Percentiles rank a stretch among this genome's conserved stretches.
Evolutionary conservation across 2,329 filamentous ascomycete genomes (phyloP).

Genomic region (Hypoxylon sp.): DNA sequence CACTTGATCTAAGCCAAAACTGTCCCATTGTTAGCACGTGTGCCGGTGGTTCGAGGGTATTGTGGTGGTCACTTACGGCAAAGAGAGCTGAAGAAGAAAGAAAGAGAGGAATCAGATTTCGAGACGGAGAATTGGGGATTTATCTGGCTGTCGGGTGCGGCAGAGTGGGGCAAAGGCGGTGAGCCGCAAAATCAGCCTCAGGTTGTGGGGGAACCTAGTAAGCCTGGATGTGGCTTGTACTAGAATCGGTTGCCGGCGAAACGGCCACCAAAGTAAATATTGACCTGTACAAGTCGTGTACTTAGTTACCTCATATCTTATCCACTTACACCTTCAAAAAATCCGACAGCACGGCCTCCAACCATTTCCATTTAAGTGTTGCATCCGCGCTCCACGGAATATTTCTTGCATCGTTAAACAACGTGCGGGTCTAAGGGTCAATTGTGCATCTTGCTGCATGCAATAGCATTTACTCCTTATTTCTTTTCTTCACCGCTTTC

Average conservation of each 20-base stretch:
- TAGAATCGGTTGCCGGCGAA: constrained; percentile 37
- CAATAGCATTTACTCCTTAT: constrained; percentile 28
- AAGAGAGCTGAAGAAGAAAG: constrained; percentile 42
- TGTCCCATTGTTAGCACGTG: constrained; percentile 13
- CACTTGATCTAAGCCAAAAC: constrained; percentile 45
- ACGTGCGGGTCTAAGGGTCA: constrained; percentile 10
- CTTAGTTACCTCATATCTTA: constrained; percentile 15
- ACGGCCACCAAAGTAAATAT: constrained; percentile 42
- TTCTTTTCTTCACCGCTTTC: constrained; percentile 23
- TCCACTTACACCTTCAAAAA: constrained; percentile 19
- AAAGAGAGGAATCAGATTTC: constrained; percentile 11
- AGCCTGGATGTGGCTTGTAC: constrained; percentile 19
- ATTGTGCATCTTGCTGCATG: constrained; percentile 38
- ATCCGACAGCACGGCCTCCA: constrained; percentile 25
- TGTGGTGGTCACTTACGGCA: constrained; percentile 26
- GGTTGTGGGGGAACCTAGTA: constrained; percentile 2
- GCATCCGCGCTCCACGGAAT: constrained; percentile 32
- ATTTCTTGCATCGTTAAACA: constrained; percentile 42
- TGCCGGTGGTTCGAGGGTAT: not conserved
- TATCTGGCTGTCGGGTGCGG: constrained; percentile 17
- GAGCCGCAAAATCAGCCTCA: constrained; percentile 28
- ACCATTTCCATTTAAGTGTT: constrained; percentile 32
- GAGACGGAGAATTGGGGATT: constrained; percentile 8
- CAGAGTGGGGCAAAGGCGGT: not conserved
- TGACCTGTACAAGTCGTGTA: constrained; percentile 26